Evolutionary conservation across 139 green algal genomes (phyloP).

Genomic region (Nannochloris sp.): DNA sequence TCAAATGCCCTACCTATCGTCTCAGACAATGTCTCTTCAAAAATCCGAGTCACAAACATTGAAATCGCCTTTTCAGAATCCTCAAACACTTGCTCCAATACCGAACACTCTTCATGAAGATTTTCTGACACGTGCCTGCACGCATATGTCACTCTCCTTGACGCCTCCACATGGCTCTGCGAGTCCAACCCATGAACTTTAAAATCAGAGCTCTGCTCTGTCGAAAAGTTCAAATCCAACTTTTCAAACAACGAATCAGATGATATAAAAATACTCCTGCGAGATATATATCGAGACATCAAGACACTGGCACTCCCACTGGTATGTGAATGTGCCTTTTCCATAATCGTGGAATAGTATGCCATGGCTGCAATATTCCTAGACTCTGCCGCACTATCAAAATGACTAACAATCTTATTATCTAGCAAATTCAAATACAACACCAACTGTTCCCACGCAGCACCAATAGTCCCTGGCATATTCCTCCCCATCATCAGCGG

Average conservation of each 20-base stretch:
- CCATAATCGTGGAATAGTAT: constrained; percentile 55
- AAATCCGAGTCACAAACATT: constrained; percentile 39
- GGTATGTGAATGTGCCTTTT: constrained; percentile 8
- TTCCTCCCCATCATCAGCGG: background rate
- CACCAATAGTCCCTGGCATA: constrained; percentile 13
- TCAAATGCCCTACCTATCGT: constrained; percentile 28
- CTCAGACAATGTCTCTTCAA: constrained; percentile 48
- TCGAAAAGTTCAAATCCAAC: background rate
- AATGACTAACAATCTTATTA: constrained; percentile 48
- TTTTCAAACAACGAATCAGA: constrained; percentile 12
- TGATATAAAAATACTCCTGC: constrained; percentile 39
- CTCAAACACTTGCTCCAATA: constrained; percentile 49
- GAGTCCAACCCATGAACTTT: background rate
- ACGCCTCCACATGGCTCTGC: constrained; percentile 1
- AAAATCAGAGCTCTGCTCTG: background rate
- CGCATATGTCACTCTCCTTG: constrained; percentile 23
- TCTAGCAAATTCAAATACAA: constrained; percentile 52
- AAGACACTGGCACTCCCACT: constrained; percentile 2
- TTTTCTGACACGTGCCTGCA: constrained; percentile 33
- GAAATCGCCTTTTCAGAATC: constrained; percentile 23
- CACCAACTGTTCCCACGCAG: constrained; percentile 35
- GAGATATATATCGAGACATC: constrained; percentile 44
- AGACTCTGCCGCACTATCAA: constrained; percentile 41
- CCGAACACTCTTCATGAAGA: constrained; percentile 40
- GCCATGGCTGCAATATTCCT: constrained; percentile 42